Evolutionary conservation across 2,329 filamentous ascomycete species (phyloP).

Genomic region (Colletotrichum spaethianum): DNA sequence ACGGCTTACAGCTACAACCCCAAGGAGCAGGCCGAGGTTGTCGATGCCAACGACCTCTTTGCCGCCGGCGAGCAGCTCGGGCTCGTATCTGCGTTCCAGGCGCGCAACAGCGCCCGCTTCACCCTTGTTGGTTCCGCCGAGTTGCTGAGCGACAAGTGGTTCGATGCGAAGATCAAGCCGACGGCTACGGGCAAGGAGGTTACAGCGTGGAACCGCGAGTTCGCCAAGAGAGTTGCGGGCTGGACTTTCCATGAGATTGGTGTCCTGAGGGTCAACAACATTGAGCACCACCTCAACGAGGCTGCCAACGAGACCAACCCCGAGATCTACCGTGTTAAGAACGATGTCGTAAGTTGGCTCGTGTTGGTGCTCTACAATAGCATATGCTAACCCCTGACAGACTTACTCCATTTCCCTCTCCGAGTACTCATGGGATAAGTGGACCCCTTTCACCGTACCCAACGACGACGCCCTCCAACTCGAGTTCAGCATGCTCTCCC

Average conservation of each 20-base stretch:
- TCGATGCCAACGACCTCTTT: slow-evolving; percentile 83
- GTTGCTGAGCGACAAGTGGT: slow-evolving; percentile 90
- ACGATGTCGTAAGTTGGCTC: slow-evolving; percentile 85
- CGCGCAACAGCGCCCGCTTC: slow-evolving; percentile 92
- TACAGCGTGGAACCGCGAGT: slow-evolving; percentile 84
- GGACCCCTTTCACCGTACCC: slow-evolving; percentile 80
- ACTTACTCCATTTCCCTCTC: slow-evolving; percentile 91
- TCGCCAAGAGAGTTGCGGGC: slow-evolving; percentile 86
- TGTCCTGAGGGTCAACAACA: slow-evolving; percentile 85
- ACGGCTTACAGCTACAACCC: slow-evolving; percentile 96
- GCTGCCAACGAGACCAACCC: slow-evolving; percentile 79
- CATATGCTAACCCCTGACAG: slow-evolving; percentile 60
- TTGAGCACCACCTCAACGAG: slow-evolving; percentile 82
- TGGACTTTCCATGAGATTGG: slow-evolving; percentile 98
- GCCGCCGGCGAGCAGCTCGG: slow-evolving; percentile 87
- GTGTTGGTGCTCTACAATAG: neutral
- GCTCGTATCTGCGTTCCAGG: slow-evolving; percentile 89
- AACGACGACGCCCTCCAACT: slow-evolving; percentile 85
- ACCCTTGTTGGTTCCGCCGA: slow-evolving; percentile 89
- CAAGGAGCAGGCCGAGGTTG: slow-evolving; percentile 81
- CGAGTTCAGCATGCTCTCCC: slow-evolving; percentile 98
- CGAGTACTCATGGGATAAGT: slow-evolving; percentile 83
- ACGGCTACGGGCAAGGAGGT: slow-evolving; percentile 63
- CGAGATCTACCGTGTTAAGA: slow-evolving; percentile 94
- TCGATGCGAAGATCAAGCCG: slow-evolving; percentile 83